These are phyloP conservation scores for Hyparrhenia diplandra DNA, from an alignment of 176 grass and related monocot genomes.

Conservation along the genomic window DNA sequence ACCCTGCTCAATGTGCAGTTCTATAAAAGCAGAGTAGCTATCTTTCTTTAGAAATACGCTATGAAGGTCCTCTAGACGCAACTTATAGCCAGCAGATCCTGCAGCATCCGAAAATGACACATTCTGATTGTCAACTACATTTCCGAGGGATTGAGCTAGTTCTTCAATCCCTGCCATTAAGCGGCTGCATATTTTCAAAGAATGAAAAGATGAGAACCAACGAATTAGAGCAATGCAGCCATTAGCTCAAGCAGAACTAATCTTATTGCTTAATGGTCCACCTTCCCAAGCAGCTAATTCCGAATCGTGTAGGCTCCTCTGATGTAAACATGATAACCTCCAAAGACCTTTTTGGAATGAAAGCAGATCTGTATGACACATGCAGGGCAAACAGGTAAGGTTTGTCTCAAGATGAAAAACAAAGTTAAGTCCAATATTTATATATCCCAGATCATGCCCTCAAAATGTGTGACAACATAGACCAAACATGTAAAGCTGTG, in stretches of 20 bases:
- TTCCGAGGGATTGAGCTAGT: conserved; percentile 62
- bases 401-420: conserved; percentile 15
- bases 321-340: conserved; percentile 99
- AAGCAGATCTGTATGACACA: conserved; percentile 50
- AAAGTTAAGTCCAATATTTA: not conserved
- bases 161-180: conserved; percentile 70
- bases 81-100: conserved; percentile 71
- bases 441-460: not conserved
- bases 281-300: conserved; percentile 97
- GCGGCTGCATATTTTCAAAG: conserved; percentile 64
- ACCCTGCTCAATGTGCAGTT: conserved; percentile 96
- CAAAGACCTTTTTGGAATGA: conserved; percentile 79
- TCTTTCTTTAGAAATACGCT: conserved; percentile 69
- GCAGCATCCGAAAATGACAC: conserved; percentile 88
- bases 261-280: conserved; percentile 15
- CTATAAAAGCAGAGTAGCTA: conserved; percentile 83
- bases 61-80: conserved; percentile 46
- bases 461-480: not conserved
- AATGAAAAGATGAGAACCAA: not conserved
- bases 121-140: conserved; percentile 68
- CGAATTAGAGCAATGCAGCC: not conserved
- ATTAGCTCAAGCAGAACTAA: not conserved
- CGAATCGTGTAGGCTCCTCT: conserved; percentile 94
- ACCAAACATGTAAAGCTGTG: conserved; percentile 4
- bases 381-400: conserved; percentile 10